Evolutionary conservation across 495 filamentous ascomycete species (phyloP).

Genomic region (Penicillium mononematosum): DNA sequence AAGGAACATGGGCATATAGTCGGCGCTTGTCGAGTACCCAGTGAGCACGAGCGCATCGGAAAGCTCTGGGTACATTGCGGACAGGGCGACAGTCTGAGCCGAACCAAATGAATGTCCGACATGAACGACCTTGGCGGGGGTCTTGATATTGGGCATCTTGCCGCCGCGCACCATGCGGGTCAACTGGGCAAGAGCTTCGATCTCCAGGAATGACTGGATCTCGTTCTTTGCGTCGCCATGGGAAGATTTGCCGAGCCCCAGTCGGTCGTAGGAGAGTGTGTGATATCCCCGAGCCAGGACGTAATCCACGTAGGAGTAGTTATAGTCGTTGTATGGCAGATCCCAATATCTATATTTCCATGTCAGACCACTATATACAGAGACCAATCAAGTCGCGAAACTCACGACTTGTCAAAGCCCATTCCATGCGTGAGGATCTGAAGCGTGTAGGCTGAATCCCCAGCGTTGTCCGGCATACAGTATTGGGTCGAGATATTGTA

Average conservation of each 20-base stretch:
- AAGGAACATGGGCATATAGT: conserved; percentile 34
- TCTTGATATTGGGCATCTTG: conserved; percentile 15
- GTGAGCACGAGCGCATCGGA: conserved; percentile 59
- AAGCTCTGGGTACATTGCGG: conserved; percentile 47
- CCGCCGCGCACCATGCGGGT: conserved; percentile 49
- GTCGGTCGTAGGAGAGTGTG: conserved; percentile 57
- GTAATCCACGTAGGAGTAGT: conserved; percentile 48
- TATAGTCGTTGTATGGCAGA: conserved; percentile 49
- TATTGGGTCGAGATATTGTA: conserved; percentile 39
- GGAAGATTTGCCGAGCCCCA: conserved; percentile 56
- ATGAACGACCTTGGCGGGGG: conserved; percentile 53
- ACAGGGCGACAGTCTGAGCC: conserved; percentile 40
- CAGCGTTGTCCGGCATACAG: conserved; percentile 28
- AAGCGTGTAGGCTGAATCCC: conserved; percentile 19
- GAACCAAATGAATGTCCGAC: conserved; percentile 55
- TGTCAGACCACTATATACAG: not conserved
- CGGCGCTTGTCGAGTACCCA: conserved; percentile 49
- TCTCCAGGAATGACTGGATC: conserved; percentile 53
- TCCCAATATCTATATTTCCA: conserved; percentile 55
- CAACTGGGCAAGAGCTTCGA: conserved; percentile 49
- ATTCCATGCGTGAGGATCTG: conserved; percentile 64
- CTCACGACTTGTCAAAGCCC: conserved; percentile 32
- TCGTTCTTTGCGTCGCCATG: conserved; percentile 54
- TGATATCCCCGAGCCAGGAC: conserved; percentile 53
- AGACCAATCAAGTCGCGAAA: not conserved